These are phyloP conservation scores for Murraya koenigii DNA, from an alignment of 345 rosid species.

Conservation along the genomic window DNA sequence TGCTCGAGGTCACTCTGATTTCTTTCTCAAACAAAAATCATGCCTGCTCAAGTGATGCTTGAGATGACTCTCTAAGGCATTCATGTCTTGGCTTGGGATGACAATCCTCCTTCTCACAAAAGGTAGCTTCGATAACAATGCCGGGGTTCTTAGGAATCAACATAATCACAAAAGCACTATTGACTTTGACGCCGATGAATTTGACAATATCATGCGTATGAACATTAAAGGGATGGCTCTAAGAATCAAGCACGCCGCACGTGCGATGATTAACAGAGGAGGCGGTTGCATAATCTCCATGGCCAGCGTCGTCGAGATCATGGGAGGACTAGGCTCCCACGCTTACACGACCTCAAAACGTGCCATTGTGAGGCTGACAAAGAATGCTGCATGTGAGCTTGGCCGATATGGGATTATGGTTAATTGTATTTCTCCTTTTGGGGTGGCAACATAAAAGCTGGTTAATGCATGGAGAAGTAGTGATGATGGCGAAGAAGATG, in stretches of 20 bases:
- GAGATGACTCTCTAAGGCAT: slow-evolving; percentile 47
- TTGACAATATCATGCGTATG: slow-evolving; percentile 65
- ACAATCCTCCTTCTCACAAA: slow-evolving; percentile 35
- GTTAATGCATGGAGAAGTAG: slow-evolving; percentile 55
- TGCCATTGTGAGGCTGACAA: slow-evolving; percentile 77
- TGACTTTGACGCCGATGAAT: slow-evolving; percentile 60
- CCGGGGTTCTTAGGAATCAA: slow-evolving; percentile 73
- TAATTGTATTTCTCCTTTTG: slow-evolving; percentile 84
- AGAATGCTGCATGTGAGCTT: slow-evolving; percentile 76
- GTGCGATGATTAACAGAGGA: slow-evolving; percentile 56
- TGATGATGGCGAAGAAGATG: slow-evolving; percentile 28
- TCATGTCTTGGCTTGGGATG: slow-evolving; percentile 41
- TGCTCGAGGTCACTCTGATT: too few relatives aligned
- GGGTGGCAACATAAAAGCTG: slow-evolving; percentile 80
- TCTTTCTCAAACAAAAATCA: too few relatives aligned
- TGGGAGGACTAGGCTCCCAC: slow-evolving; percentile 87
- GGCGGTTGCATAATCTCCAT: slow-evolving; percentile 68
- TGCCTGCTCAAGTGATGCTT: slow-evolving; percentile 53
- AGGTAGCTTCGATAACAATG: slow-evolving; percentile 63
- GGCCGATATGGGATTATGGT: slow-evolving; percentile 73
- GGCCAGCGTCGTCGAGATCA: slow-evolving; percentile 77
- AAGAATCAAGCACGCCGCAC: slow-evolving; percentile 85
- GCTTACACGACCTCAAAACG: slow-evolving; percentile 88
- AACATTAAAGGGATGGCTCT: slow-evolving; percentile 64
- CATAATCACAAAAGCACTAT: slow-evolving; percentile 63